Conservation (phyloP, 2,329 filamentous ascomycete species). For the Trichophyton schoenleinii region DNA sequence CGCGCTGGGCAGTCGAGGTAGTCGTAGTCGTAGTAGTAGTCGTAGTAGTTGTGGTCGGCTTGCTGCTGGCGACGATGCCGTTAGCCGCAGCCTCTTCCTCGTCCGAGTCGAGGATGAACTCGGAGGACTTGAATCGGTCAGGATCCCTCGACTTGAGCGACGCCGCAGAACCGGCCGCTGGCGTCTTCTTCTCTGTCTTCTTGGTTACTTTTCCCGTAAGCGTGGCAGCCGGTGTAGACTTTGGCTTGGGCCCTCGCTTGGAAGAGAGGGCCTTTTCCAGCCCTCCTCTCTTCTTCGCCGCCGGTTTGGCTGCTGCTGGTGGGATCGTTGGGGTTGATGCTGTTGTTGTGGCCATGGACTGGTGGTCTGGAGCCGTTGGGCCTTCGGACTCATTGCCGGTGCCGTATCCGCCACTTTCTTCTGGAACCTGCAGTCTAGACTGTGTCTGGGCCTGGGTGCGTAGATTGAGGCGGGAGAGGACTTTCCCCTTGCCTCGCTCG, state of each 20-base stretch:
- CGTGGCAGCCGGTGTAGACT: conserved; percentile 28
- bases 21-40: conserved; percentile 7
- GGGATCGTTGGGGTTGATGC: conserved; percentile 16
- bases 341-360: conserved; percentile 14
- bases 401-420: conserved; percentile 28
- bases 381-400: conserved; percentile 29
- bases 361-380: background rate
- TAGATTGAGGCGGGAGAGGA: conserved; percentile 47
- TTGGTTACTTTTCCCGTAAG: conserved; percentile 33
- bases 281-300: conserved; percentile 29
- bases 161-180: conserved; percentile 10
- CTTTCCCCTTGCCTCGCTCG: conserved; percentile 50
- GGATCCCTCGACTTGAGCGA: conserved; percentile 22
- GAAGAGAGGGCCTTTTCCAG: conserved; percentile 30
- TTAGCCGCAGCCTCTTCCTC: conserved; percentile 33
- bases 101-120: conserved; percentile 42
- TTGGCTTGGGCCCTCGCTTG: conserved; percentile 37
- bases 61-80: conserved; percentile 6
- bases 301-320: conserved; percentile 15
- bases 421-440: conserved; percentile 25
- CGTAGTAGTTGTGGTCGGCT: background rate
- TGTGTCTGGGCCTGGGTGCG: conserved; percentile 28
- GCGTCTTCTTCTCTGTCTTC: conserved; percentile 28
- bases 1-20: conserved; percentile 3
- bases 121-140: conserved; percentile 40